Percentiles rank a stretch among this genome's conserved stretches.
Conservation (phyloP, 2,329 filamentous ascomycete species). For the Cladosporium sp. region DNA sequence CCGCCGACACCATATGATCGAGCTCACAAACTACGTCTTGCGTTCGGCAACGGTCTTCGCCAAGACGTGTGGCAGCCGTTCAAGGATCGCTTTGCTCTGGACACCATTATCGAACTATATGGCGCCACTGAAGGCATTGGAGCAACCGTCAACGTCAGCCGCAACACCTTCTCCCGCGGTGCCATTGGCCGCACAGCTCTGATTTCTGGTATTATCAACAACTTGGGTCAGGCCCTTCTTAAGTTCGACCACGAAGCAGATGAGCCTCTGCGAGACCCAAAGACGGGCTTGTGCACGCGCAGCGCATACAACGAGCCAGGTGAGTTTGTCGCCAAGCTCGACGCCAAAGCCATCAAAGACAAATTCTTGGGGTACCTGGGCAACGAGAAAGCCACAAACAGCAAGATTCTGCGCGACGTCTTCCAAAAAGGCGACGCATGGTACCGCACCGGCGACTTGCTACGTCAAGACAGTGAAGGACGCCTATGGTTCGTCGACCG, state of each 20-base stretch:
- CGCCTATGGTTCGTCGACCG: conserved; percentile 78
- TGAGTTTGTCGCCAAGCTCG: conserved; percentile 72
- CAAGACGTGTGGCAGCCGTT: conserved; percentile 85
- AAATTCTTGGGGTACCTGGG: conserved; percentile 82
- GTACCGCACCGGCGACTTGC: conserved; percentile 81
- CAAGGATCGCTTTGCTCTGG: conserved; percentile 65
- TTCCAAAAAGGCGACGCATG: conserved; percentile 75
- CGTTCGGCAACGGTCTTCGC: conserved; percentile 81
- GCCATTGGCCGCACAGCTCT: conserved; percentile 74
- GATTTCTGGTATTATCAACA: conserved; percentile 58
- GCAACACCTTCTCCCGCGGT: conserved; percentile 72
- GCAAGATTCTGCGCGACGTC: conserved; percentile 74
- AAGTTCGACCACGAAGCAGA: conserved; percentile 72
- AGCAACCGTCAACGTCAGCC: conserved; percentile 70
- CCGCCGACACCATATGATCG: conserved; percentile 67
- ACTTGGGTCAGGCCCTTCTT: conserved; percentile 58
- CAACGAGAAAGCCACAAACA: conserved; percentile 67
- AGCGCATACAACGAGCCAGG: conserved; percentile 64
- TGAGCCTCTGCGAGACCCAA: conserved; percentile 64
- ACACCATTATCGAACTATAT: conserved; percentile 41
- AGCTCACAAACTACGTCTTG: conserved; percentile 69
- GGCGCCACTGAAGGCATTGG: conserved; percentile 55
- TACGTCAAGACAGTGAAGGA: conserved; percentile 70
- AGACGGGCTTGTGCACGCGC: conserved; percentile 66
- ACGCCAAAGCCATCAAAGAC: conserved; percentile 60